Percentiles rank a stretch among this genome's conserved stretches.
phyloP scores from a whole-genome alignment of 768 basidiomycete species.

The Steccherinum ochraceum region DNA sequence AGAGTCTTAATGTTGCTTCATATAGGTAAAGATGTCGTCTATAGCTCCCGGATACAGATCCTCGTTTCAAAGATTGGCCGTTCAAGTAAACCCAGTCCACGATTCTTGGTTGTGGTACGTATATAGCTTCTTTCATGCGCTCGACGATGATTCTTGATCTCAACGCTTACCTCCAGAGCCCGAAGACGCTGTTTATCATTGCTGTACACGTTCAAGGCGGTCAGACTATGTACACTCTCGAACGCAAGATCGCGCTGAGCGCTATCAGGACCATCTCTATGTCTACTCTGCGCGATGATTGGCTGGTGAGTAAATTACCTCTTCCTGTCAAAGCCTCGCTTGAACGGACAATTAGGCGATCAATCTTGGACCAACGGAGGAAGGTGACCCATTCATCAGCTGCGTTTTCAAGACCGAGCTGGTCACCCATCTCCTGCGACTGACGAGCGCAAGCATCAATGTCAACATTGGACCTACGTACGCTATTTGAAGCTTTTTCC shows the following conservation, averaged over 20 bases:
- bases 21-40: conserved; percentile 75
- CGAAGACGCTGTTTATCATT: conserved; percentile 80
- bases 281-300: conserved; percentile 91
- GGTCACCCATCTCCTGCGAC: conserved; percentile 68
- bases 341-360: conserved; percentile 43
- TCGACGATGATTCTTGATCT: background rate
- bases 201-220: conserved; percentile 61
- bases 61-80: conserved; percentile 80
- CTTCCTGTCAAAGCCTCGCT: background rate
- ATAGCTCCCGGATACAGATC: conserved; percentile 76
- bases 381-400: conserved; percentile 90
- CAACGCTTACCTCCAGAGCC: conserved; percentile 44
- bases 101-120: conserved; percentile 84
- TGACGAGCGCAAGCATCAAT: conserved; percentile 72
- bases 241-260: conserved; percentile 85
- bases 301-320: conserved; percentile 77
- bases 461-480: conserved; percentile 75
- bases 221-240: conserved; percentile 47
- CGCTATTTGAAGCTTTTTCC: conserved; percentile 25
- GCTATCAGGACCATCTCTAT: conserved; percentile 83
- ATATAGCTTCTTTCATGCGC: background rate
- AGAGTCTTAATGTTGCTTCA: too few species aligned
- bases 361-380: conserved; percentile 76
- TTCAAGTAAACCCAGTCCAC: conserved; percentile 88
- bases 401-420: conserved; percentile 97